Conservation (phyloP, 2,329 filamentous ascomycete genomes). For the Penicillium olsonii region DNA sequence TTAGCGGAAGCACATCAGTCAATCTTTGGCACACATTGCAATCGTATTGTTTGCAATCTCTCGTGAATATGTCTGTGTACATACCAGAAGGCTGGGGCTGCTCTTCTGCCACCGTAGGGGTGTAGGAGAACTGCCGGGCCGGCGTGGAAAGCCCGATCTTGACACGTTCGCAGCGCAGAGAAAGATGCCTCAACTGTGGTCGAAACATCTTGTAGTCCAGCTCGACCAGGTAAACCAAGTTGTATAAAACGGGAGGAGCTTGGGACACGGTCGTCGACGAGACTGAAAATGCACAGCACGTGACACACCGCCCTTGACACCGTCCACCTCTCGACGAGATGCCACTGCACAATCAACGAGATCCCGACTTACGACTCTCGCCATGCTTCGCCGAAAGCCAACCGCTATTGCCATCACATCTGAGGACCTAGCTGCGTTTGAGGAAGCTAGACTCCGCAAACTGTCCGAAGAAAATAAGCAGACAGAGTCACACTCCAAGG, state of each 20-base stretch:
- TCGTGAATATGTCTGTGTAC: conserved; percentile 13
- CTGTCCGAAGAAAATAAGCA: conserved; percentile 29
- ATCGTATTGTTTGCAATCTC: background rate
- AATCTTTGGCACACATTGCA: background rate
- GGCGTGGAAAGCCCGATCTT: conserved; percentile 15
- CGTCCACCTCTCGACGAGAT: no score
- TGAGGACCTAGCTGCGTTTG: conserved; percentile 51
- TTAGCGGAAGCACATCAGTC: background rate
- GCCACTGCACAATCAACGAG: no score
- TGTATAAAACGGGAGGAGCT: conserved; percentile 1
- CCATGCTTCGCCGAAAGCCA: conserved; percentile 54
- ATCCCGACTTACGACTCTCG: conserved; percentile 4
- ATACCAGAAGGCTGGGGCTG: conserved; percentile 24
- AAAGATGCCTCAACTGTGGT: conserved; percentile 24
- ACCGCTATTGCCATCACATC: conserved; percentile 53
- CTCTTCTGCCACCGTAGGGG: conserved; percentile 19
- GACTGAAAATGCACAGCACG: conserved; percentile 14
- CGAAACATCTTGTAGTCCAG: conserved; percentile 30
- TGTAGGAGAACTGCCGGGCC: conserved; percentile 31
- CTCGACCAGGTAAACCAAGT: background rate
- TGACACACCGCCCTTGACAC: conserved; percentile 14
- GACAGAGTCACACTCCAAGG: conserved; percentile 21
- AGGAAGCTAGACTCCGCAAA: conserved; percentile 42
- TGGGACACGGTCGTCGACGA: background rate
- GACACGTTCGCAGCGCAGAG: conserved; percentile 13